A percentile compares a stretch with the other conserved stretches of the same genome.
Evolutionary conservation across 2,329 filamentous ascomycete species (phyloP).

Genomic region (Trichoderma sp.): DNA sequence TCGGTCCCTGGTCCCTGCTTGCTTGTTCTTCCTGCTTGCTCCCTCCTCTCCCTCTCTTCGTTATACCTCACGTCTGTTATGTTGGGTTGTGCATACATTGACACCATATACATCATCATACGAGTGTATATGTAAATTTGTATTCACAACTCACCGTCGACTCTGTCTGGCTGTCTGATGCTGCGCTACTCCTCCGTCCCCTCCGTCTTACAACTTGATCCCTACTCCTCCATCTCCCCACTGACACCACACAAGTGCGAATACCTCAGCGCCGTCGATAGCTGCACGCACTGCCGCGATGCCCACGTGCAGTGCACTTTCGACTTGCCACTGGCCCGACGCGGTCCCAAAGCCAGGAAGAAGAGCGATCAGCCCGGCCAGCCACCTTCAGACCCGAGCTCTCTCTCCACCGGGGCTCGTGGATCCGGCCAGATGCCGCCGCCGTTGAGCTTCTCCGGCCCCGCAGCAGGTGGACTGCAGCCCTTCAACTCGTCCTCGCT

Average conservation of each 20-base stretch:
- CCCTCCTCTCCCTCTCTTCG: neutral
- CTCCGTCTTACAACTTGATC: neutral
- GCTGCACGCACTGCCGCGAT: conserved; percentile 36
- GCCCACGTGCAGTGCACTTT: conserved; percentile 37
- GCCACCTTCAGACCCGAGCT: conserved; percentile 20
- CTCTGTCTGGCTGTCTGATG: neutral
- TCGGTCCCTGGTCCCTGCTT: neutral
- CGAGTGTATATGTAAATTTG: neutral
- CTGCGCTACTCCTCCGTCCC: neutral
- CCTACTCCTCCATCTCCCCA: neutral
- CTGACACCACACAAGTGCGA: conserved; percentile 29
- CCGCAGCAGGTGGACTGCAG: conserved; percentile 16
- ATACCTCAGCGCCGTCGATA: conserved; percentile 24
- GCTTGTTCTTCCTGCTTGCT: neutral
- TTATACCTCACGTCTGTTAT: neutral
- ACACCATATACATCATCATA: neutral
- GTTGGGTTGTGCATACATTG: neutral
- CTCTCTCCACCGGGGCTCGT: conserved; percentile 14
- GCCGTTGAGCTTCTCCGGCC: conserved; percentile 12
- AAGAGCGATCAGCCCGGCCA: conserved; percentile 22
- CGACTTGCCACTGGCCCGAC: conserved; percentile 37
- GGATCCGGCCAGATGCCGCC: conserved; percentile 16
- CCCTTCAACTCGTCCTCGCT: conserved; percentile 14
- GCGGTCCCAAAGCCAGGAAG: conserved; percentile 39
- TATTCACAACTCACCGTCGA: neutral